Percentiles rank a stretch among this genome's conserved stretches.
Conservation (phyloP, 768 basidiomycete species). For the Pleurotus pulmonarius region DNA sequence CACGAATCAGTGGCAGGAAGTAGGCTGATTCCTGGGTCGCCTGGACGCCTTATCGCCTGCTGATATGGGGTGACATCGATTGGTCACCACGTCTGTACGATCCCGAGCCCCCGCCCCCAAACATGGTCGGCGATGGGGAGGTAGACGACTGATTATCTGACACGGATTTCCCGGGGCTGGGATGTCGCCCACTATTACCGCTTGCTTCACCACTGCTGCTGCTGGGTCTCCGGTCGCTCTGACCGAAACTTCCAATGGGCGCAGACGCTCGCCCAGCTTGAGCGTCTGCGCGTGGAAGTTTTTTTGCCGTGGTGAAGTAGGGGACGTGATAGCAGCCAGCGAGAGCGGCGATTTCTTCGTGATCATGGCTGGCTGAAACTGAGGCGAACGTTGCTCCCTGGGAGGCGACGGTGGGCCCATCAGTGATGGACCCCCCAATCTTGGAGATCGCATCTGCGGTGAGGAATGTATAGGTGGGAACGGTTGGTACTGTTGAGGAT, state of each 20-base stretch:
- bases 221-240: conserved; percentile 36
- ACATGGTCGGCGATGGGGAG: neutral
- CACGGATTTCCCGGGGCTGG: neutral
- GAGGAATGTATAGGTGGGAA: conserved; percentile 18
- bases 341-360: conserved; percentile 32
- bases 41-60: neutral
- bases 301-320: conserved; percentile 52
- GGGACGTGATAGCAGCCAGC: conserved; percentile 37
- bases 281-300: conserved; percentile 78
- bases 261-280: conserved; percentile 78
- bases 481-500: conserved; percentile 4
- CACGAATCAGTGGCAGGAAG: neutral
- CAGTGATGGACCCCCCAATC: neutral
- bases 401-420: conserved; percentile 2
- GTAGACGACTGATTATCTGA: neutral
- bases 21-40: neutral
- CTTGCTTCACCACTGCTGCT: conserved; percentile 13
- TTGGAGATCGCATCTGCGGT: neutral
- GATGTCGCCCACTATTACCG: neutral
- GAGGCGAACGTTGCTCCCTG: neutral
- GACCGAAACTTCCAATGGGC: conserved; percentile 33
- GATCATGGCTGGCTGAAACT: neutral
- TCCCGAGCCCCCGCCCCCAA: neutral
- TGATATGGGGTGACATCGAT: neutral
- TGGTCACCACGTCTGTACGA: neutral